Base-by-base conservation (phyloP, 345 rosid genomes). In the Citrus australasica region DNA sequence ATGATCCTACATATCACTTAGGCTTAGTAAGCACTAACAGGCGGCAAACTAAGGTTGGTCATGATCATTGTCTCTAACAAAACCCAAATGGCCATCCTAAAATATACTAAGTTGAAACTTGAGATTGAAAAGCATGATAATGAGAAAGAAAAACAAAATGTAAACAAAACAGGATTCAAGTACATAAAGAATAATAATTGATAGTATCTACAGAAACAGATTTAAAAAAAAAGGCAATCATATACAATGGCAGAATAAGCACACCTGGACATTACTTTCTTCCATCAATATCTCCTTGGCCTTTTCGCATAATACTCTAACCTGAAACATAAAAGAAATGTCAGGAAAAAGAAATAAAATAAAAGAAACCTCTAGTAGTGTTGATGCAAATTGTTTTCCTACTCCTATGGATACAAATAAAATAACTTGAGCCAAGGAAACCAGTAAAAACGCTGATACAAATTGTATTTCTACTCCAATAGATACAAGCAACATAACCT, bases 221-320 rank as follows among this genome's bases (percentile, higher is more conserved):
- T 42, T 32, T 32, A 30, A 30, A 28, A 3, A 64, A 48, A 32
- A 37, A 17, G n/a, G 9, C 2, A 51, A 7, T 2, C 65, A 27
- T 35, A n/a, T 9, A 7, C 3, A 30, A 53, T 63, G 14, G 71
- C 33, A 7, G 19, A 28, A 28, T 60, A 59, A 62, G 69, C 81
- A 71, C 40, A 88, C 97, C 94, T 90, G 94, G 71, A 92, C 97
- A 73, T 90, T 92, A 82, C 91, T 90, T 87, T 90, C 97, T 9
- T 87, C 89, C 94, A 90, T 87, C 73, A 90, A 69, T 82, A 92
- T 89, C 84, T 92, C 94, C 86, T 90, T 92, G 48, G 92, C 97
- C 81, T 90, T 92, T 33, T 90, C 97, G 73, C 92, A 92, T 56
- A 92, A 80, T 17, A 51, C 83, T 79, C 90, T 90, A 28, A 92